Evolutionary conservation across 2,329 filamentous ascomycete genomes (phyloP), one percentile per base, ranked within the genome.

Genomic region (Cytospora chrysosperma): DNA sequence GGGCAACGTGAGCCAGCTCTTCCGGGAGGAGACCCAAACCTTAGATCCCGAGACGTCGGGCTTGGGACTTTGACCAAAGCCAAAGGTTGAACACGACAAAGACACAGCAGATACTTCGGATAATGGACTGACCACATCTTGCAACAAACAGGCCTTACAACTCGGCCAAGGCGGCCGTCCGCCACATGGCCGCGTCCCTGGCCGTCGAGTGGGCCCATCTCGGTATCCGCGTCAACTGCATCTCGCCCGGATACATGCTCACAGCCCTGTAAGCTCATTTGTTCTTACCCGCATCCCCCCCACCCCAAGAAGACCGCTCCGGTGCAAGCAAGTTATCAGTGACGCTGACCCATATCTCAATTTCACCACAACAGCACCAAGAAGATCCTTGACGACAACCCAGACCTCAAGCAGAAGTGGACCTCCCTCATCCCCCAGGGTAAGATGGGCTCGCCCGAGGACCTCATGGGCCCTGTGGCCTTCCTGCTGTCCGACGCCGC

Each of bases 161-260:
- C 74, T 91, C 90, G 6, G 88, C 93, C 67, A 98, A 98, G 79
- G 94, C 95, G 40, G 95, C 92, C 13, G 90, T 98, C 53, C 85
- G 93, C 67, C 94, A 98, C 77, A 78, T 98, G 65, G 93, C 92
- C 15, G 85, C 91, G 43, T 95, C 90, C 68, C 82, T 97, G 70
- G 93, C 93, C 40, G 93, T 97, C 57, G 95, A 98, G 77, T 98
- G 95, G 94, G 93, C 94, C 0, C 83, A 88, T 69, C 87, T 89
- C 43, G 89, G 89, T 69, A 97, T 98, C 73, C 87, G 94, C 40
- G 94, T 98, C 69, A 98, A 98, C 80, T 95, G 91, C 77, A 95
- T 98, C 75, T 93, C 89, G 32, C 94, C 94, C 0, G 94, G 95
- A 52, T 98, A 98, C 78, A 98, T 98, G 94, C 81, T 97, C 69